Evolutionary conservation across 2,329 filamentous ascomycete genomes (phyloP), one percentile per base, ranked within the genome.

Genomic region (Aspergillus udagawae): DNA sequence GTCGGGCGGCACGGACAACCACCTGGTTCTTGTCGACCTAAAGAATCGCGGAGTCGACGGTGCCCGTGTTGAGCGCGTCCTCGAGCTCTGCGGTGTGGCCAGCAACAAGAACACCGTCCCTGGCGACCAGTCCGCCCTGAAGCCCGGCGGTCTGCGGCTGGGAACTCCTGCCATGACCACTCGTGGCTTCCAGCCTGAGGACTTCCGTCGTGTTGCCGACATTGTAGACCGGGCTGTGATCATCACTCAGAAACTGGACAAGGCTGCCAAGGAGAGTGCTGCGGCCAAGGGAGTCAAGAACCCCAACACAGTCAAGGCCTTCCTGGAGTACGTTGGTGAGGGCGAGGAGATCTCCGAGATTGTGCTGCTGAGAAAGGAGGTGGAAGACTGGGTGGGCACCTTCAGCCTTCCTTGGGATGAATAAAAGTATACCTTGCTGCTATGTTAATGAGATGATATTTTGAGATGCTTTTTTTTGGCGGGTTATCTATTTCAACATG

Each of bases 41-140:
- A 92, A 95, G 75, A 86, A 92, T 72, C 85, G 90, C 73, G 83
- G 80, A 62, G 86, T 99, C 20, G 94, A 99, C 70, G 94, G 94
- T 70, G 94, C 94, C 25, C 88, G 92, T 53, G 91, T 96, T 14
- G 92, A 97, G 80, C 87, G 91, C 49, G 87, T 96, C 17, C 83
- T 97, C 25, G 92, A 97, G 74, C 85, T 96, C 49, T 91, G 95
- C 64, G 93, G 93, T 67, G 93, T 97, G 53, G 94, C 94, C n/a
- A 89, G 90, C 73, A 99, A 99, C 83, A 99, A 99, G 84, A 99
- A 99, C 80, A 97, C 94, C 7, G 93, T 97, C 0, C 94, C 94
- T 1, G 94, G 93, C 47, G 94, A 99, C 78, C 91, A 88, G 72
- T 96, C 92, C 0, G 94, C 94, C 1, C 84, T 99, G 70, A 91